Conservation (phyloP, 345 rosid genomes). For the Eucalyptus brandiana region DNA sequence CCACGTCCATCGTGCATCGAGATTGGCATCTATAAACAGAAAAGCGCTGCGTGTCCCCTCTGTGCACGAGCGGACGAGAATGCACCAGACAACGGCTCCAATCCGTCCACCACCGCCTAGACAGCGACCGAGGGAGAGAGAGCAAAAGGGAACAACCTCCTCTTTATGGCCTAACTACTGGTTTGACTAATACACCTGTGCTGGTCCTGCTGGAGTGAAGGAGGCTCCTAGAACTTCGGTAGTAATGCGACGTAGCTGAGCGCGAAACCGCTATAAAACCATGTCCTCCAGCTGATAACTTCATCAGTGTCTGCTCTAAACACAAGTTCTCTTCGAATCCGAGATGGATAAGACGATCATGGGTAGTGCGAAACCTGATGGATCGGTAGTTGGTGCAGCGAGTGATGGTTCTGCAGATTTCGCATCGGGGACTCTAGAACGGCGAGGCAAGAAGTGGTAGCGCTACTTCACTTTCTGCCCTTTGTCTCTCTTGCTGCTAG, state of each 20-base stretch:
- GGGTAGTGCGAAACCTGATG: background rate
- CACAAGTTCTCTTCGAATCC: background rate
- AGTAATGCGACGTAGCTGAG: background rate
- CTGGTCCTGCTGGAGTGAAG: background rate
- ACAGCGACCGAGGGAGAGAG: background rate
- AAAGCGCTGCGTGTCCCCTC: background rate
- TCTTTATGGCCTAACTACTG: background rate
- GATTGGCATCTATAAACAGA: background rate
- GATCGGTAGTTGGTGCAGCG: background rate
- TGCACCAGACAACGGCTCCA: background rate
- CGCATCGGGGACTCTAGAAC: background rate
- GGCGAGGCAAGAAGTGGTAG: conserved; percentile 20
- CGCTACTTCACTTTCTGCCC: background rate
- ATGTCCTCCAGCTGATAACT: background rate
- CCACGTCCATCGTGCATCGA: background rate
- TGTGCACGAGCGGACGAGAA: background rate
- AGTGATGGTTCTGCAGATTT: background rate
- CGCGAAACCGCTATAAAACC: background rate
- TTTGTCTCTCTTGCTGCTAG: background rate
- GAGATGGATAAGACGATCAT: background rate
- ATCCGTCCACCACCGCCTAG: background rate
- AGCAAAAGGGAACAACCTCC: background rate
- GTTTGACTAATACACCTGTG: background rate
- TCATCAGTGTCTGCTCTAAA: background rate
- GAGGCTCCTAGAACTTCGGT: background rate